These are phyloP conservation scores for Sugiyamaella paludigena DNA, from an alignment of 1,139 yeast genomes.

Conservation along the genomic window DNA sequence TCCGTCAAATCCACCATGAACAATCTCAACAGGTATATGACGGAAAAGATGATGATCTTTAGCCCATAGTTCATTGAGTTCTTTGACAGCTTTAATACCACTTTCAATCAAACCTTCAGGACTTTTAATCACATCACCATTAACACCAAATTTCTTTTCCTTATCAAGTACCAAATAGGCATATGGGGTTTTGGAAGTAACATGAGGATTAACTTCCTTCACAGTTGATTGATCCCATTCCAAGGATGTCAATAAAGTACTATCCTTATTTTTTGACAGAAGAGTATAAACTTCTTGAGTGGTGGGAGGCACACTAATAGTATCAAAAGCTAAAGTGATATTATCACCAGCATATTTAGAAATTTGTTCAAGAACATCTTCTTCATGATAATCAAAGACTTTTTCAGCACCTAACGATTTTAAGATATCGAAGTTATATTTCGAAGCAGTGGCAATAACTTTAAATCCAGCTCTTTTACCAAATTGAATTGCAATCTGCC, in stretches of 20 bases:
- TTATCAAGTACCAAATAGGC: conserved; percentile 43
- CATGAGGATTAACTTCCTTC: conserved; percentile 24
- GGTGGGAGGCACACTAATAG: conserved; percentile 42
- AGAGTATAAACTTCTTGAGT: conserved; percentile 8
- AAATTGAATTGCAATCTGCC: conserved; percentile 54
- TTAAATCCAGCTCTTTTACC: conserved; percentile 52
- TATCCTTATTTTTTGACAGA: conserved; percentile 14
- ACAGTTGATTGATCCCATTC: conserved; percentile 27
- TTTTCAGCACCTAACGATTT: conserved; percentile 58
- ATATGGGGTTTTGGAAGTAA: conserved; percentile 32
- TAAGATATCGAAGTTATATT: conserved; percentile 45
- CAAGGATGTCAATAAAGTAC: conserved; percentile 11
- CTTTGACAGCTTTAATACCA: conserved; percentile 25
- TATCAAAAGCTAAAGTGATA: conserved; percentile 56
- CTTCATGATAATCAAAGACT: conserved; percentile 58
- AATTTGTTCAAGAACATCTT: conserved; percentile 52
- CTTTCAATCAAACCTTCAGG: conserved; percentile 26
- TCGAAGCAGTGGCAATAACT: conserved; percentile 55
- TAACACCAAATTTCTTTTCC: conserved; percentile 29
- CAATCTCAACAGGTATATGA: conserved; percentile 39
- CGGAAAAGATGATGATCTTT: conserved; percentile 17
- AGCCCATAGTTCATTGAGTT: conserved; percentile 22
- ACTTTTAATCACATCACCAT: conserved; percentile 24
- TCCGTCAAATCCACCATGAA: conserved; percentile 39
- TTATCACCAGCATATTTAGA: conserved; percentile 42